Conservation (phyloP, 768 basidiomycete species). For the Agaricus sinodeliciosus region DNA sequence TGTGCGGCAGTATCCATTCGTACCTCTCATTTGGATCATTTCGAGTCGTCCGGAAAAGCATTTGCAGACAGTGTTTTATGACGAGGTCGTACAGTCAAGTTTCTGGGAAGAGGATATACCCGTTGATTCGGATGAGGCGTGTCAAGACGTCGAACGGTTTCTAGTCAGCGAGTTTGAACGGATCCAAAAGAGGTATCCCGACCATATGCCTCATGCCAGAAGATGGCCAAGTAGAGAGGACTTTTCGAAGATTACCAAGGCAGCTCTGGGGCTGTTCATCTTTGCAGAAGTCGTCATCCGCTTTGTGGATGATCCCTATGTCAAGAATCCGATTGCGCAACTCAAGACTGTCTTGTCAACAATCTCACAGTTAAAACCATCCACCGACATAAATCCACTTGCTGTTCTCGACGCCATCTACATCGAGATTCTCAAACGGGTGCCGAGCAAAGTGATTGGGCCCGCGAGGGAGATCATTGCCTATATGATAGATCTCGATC, state of each 20-base stretch:
- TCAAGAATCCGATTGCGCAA: not conserved
- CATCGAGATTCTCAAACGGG: not conserved
- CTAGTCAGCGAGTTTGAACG: slow-evolving; percentile 9
- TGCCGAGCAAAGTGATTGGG: not conserved
- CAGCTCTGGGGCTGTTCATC: slow-evolving; percentile 20
- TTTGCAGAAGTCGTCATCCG: slow-evolving; percentile 18
- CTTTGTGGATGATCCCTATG: slow-evolving; percentile 14
- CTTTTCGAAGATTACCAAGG: slow-evolving; percentile 13
- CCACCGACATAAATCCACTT: not conserved
- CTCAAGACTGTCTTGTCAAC: not conserved
- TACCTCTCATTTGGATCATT: slow-evolving; percentile 19
- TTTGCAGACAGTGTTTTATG: slow-evolving; percentile 13
- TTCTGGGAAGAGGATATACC: slow-evolving; percentile 5
- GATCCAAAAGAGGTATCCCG: slow-evolving; percentile 6
- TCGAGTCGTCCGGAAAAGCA: slow-evolving; percentile 21
- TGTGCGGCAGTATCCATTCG: not conserved
- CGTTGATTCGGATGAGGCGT: slow-evolving; percentile 11
- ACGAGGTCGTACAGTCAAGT: not conserved
- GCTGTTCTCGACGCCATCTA: slow-evolving; percentile 10
- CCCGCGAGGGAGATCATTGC: not conserved
- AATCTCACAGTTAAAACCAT: too few species aligned
- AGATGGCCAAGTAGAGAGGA: slow-evolving; percentile 15
- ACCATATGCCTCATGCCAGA: not conserved
- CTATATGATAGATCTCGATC: not conserved
- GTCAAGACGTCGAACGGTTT: slow-evolving; percentile 16